Evolutionary conservation across 305 asterid genomes (phyloP), one percentile per base, ranked within the genome.

Genomic region (Nicotiana rustica): DNA sequence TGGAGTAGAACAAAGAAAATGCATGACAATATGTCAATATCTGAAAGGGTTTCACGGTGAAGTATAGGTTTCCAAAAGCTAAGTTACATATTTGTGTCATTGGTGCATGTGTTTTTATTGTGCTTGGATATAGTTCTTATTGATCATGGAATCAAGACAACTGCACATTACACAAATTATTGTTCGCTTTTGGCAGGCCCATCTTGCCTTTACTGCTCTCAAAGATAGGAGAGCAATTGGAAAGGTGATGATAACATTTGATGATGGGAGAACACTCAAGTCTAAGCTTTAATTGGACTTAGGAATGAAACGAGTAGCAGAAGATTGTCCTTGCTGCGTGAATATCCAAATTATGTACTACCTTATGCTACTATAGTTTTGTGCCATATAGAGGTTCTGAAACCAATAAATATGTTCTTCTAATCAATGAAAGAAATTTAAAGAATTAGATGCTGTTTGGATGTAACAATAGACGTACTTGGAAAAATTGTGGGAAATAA

Each of bases 201-300:
- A 93, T 87, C 95, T 88, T 67, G 99, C 98, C 19, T 94, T 96
- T 71, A 83, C 90, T 70, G 98, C 97, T 15, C 92, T 96, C 31
- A 90, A 91, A 90, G 97, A 93, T 67, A 86, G 99, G 82, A 93
- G 90, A 87, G 98, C 94, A 77, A 93, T 96, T 77, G 99, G 99
- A 66, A 96, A 96, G 90, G 99, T 93, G 89, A 82, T 96, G 95
- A 88, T 96, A 69, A 85, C 89, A 52, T 91, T 96, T 13, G 93
- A 90, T 67, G 91, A 91, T 78, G 85, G 79, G 68, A 84, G 67
- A 84, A 77, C 83, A 6, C 81, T 12, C 13, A 90, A 88, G 79
- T 81, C 99, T 68, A 95, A 89, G 92, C 89, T 95, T 80, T 93
- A 85, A 82, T 52, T 69, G 67, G 36, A 83, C 56, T 4, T 19